Conservation (phyloP, 2,329 filamentous ascomycete species). For the Fusarium protoensiforme region DNA sequence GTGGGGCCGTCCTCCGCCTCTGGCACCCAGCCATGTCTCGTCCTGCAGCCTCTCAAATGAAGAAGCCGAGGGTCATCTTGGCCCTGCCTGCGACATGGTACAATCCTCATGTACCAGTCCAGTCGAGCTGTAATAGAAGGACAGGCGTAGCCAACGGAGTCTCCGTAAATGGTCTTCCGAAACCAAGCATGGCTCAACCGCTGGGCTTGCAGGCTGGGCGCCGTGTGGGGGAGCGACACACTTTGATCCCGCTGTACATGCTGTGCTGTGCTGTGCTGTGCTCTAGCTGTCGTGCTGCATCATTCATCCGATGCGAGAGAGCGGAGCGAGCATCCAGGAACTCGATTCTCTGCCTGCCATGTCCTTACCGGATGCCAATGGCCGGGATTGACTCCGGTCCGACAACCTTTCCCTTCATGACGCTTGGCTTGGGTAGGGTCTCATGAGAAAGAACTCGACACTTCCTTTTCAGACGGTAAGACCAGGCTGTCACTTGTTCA, state of each 20-base stretch:
- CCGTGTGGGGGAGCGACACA: constrained; percentile 24
- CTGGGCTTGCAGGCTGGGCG: constrained; percentile 6
- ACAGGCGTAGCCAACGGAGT: constrained; percentile 15
- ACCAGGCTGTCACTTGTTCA: not conserved
- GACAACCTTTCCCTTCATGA: not conserved
- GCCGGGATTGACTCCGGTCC: constrained; percentile 11
- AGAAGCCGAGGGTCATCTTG: not conserved
- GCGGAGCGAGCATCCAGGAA: constrained; percentile 20
- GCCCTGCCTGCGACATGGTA: constrained; percentile 10
- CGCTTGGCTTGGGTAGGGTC: not conserved
- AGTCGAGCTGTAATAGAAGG: not conserved
- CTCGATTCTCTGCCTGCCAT: constrained; percentile 5
- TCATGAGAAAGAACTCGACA: not conserved
- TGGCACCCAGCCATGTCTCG: constrained; percentile 8
- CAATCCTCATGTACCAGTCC: not conserved
- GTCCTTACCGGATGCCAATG: constrained; percentile 14
- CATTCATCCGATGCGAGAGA: constrained; percentile 20
- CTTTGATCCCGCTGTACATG: constrained; percentile 14
- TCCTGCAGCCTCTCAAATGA: constrained; percentile 10
- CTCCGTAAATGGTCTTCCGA: constrained; percentile 26
- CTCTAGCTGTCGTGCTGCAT: not conserved
- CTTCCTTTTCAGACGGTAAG: not conserved
- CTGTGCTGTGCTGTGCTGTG: not conserved
- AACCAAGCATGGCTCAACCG: constrained; percentile 6
- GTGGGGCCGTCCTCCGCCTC: constrained; percentile 33